Conservation (phyloP, 805 yeast genomes). For the Monosporozyma yasuniensis region DNA sequence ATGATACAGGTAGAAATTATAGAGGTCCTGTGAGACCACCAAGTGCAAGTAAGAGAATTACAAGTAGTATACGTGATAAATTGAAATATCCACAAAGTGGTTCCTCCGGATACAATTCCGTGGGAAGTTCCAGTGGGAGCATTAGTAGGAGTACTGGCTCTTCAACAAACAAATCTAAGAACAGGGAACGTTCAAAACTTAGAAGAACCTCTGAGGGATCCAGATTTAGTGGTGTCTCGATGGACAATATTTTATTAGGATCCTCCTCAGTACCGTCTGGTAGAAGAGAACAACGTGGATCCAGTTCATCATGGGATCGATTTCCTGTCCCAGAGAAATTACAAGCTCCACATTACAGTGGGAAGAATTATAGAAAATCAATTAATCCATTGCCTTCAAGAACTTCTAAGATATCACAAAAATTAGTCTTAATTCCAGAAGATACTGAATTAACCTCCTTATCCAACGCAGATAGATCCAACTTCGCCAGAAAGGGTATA, state of each 20-base stretch:
- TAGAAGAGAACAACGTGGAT: slow-evolving; percentile 37
- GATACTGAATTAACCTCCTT: slow-evolving; percentile 15
- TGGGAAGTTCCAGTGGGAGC: neutral
- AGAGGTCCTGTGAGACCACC: neutral
- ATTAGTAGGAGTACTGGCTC: neutral
- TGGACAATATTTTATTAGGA: slow-evolving; percentile 68
- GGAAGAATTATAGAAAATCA: slow-evolving; percentile 10
- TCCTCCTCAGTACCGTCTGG: slow-evolving; percentile 83
- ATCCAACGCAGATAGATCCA: slow-evolving; percentile 34
- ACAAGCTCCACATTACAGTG: neutral
- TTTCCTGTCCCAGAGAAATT: slow-evolving; percentile 8
- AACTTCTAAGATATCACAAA: slow-evolving; percentile 79
- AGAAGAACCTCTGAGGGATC: slow-evolving; percentile 9
- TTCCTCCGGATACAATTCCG: neutral
- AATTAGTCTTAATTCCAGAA: slow-evolving; percentile 75
- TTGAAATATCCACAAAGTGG: slow-evolving; percentile 5
- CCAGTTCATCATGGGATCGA: slow-evolving; percentile 29
- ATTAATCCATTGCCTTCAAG: slow-evolving; percentile 33
- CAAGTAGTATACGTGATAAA: neutral
- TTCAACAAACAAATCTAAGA: neutral
- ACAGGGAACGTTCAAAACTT: neutral
- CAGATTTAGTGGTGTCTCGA: slow-evolving; percentile 68
- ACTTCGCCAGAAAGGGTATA: slow-evolving; percentile 38
- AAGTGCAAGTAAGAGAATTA: neutral
- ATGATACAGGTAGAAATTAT: neutral